Conservation (phyloP, 176 grass and related monocot species). For the Eleusine indica region DNA sequence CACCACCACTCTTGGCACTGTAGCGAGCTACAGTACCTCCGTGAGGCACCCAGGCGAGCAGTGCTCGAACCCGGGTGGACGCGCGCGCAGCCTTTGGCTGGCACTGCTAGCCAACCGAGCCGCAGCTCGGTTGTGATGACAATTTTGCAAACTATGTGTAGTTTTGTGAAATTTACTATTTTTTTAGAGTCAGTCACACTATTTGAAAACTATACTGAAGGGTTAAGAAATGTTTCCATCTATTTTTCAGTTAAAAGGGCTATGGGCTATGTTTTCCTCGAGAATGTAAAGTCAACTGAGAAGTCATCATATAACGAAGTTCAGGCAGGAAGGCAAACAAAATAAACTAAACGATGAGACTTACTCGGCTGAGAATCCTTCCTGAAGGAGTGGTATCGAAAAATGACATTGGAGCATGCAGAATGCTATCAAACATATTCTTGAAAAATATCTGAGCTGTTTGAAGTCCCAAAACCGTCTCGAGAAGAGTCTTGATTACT, state of each 20-base stretch:
- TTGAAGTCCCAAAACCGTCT: slow-evolving; percentile 75
- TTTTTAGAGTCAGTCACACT: neutral
- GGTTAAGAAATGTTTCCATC: neutral
- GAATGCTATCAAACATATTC: slow-evolving; percentile 91
- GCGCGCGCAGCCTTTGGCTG: too few relatives aligned
- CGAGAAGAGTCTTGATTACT: slow-evolving; percentile 60
- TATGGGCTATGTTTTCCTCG: neutral
- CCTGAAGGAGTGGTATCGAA: slow-evolving; percentile 96
- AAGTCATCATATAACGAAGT: neutral
- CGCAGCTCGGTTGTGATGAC: too few relatives aligned
- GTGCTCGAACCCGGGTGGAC: too few relatives aligned
- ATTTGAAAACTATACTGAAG: neutral
- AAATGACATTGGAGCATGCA: slow-evolving; percentile 95
- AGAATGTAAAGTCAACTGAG: neutral
- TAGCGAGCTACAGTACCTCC: too few relatives aligned
- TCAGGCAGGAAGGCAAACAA: neutral
- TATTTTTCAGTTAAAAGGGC: neutral
- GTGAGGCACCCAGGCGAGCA: too few relatives aligned
- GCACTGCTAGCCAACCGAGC: too few relatives aligned
- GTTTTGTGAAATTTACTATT: neutral
- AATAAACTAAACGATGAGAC: neutral
- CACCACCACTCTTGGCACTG: too few relatives aligned
- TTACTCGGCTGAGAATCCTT: slow-evolving; percentile 97
- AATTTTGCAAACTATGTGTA: too few relatives aligned
- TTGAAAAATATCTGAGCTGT: slow-evolving; percentile 89